These are phyloP conservation scores for Dittrichia graveolens DNA, from an alignment of 129 eudicot species.

Conservation along the genomic window DNA sequence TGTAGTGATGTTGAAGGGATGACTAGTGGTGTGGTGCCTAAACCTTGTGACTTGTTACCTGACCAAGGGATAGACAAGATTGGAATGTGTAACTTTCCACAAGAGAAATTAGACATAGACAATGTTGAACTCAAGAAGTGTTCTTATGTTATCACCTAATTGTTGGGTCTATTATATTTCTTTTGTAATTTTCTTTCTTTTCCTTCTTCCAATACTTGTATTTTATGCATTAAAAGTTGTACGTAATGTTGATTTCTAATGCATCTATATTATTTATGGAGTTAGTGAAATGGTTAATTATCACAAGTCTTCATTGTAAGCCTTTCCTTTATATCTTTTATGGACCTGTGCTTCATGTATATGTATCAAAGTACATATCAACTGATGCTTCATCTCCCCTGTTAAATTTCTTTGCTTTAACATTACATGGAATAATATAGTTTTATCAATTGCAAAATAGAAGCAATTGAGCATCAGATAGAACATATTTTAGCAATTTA, in stretches of 20 bases:
- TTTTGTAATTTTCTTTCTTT: neutral
- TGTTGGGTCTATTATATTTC: neutral
- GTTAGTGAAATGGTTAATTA: too few relatives aligned
- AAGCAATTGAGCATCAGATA: too few relatives aligned
- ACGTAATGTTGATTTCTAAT: neutral
- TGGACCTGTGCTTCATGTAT: too few relatives aligned
- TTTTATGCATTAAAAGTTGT: conserved; percentile 26
- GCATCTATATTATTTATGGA: too few relatives aligned
- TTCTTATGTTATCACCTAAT: conserved; percentile 31
- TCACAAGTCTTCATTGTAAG: too few relatives aligned
- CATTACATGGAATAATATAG: too few relatives aligned
- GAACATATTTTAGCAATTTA: too few relatives aligned
- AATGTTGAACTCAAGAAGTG: conserved; percentile 48
- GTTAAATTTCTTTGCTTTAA: too few relatives aligned
- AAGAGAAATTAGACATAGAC: conserved; percentile 43
- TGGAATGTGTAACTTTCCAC: conserved; percentile 62
- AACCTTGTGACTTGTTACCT: conserved; percentile 58
- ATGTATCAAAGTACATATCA: too few relatives aligned
- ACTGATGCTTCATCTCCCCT: too few relatives aligned
- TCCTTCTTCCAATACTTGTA: neutral
- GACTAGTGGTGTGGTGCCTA: conserved; percentile 63
- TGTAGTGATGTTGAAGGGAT: conserved; percentile 66
- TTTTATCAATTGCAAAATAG: too few relatives aligned
- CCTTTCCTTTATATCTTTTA: too few relatives aligned
- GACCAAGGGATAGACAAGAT: conserved; percentile 59